Conservation (phyloP, 768 basidiomycete species). For the Lactarius quietus region DNA sequence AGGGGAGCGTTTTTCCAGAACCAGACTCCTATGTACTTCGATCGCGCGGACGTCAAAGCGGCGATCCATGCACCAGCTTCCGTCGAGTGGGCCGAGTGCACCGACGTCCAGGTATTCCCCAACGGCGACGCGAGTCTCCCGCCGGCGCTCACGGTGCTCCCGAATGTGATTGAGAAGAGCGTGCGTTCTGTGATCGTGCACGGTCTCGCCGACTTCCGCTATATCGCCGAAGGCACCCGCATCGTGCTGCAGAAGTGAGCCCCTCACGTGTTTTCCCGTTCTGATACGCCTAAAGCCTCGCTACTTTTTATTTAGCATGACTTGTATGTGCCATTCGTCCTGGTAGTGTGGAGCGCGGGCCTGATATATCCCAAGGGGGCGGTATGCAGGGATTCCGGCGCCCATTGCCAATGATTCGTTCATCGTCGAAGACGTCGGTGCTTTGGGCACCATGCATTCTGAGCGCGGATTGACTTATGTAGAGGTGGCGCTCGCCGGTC, state of each 20-base stretch:
- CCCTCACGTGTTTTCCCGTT: too few species aligned
- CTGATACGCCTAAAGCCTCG: too few species aligned
- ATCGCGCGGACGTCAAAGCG: conserved; percentile 60
- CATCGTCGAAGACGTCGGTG: conserved; percentile 67
- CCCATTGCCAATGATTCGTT: conserved; percentile 65
- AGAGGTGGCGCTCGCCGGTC: conserved; percentile 66
- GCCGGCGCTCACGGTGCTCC: conserved; percentile 60
- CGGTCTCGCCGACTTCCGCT: conserved; percentile 67
- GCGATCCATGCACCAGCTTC: conserved; percentile 68
- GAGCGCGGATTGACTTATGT: conserved; percentile 67
- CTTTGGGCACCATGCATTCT: conserved; percentile 58
- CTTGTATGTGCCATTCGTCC: conserved; percentile 12
- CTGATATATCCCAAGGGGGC: conserved; percentile 44
- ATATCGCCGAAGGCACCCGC: conserved; percentile 62
- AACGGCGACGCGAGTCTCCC: conserved; percentile 58
- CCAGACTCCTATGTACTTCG: conserved; percentile 68
- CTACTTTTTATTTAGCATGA: conserved; percentile 17
- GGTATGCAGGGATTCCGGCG: conserved; percentile 70
- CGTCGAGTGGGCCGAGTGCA: conserved; percentile 63
- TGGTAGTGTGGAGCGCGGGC: too few species aligned
- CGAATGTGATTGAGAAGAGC: conserved; percentile 75
- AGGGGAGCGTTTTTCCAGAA: conserved; percentile 54
- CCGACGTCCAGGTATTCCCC: conserved; percentile 57
- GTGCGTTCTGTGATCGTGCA: conserved; percentile 65
- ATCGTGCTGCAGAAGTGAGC: conserved; percentile 40